phyloP scores from a whole-genome alignment of 1,284 basidiomycete species.

The Pulchroboletus neoregius region DNA sequence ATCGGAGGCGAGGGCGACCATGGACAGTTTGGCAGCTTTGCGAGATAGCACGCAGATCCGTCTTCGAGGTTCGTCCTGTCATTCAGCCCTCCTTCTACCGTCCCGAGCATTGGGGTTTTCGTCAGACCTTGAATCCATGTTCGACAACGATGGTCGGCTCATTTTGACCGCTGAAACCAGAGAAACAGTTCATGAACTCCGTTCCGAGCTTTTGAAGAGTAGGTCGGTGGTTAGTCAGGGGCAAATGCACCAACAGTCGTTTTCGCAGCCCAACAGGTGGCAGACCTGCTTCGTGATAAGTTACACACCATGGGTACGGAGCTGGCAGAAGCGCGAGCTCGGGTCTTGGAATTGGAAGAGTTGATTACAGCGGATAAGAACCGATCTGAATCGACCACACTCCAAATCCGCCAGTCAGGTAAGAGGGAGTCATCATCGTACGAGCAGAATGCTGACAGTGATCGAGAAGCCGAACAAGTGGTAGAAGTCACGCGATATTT shows the following conservation, averaged over 20 bases:
- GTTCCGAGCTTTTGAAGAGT: slow-evolving; percentile 34
- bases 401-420: slow-evolving; percentile 31
- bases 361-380: slow-evolving; percentile 31
- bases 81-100: background rate
- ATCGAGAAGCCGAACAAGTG: slow-evolving; percentile 24
- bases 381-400: slow-evolving; percentile 24
- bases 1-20: slow-evolving; percentile 22
- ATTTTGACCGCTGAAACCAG: slow-evolving; percentile 32
- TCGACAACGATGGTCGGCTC: slow-evolving; percentile 31
- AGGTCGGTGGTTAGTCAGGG: slow-evolving; percentile 28
- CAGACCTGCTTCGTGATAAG: slow-evolving; percentile 50
- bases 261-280: slow-evolving; percentile 47
- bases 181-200: slow-evolving; percentile 38
- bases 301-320: slow-evolving; percentile 42
- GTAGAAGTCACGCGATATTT: slow-evolving; percentile 23
- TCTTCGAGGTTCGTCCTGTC: slow-evolving; percentile 25
- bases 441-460: slow-evolving; percentile 14
- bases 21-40: slow-evolving; percentile 20
- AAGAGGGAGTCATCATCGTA: slow-evolving; percentile 7
- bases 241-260: slow-evolving; percentile 22
- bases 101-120: background rate
- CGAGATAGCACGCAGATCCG: slow-evolving; percentile 16
- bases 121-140: slow-evolving; percentile 33
- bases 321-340: slow-evolving; percentile 40
- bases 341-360: slow-evolving; percentile 40